Percentiles rank a stretch among this genome's conserved stretches.
Evolutionary conservation across 495 filamentous ascomycete genomes (phyloP).

Genomic region (Penicillium simplicissimum): DNA sequence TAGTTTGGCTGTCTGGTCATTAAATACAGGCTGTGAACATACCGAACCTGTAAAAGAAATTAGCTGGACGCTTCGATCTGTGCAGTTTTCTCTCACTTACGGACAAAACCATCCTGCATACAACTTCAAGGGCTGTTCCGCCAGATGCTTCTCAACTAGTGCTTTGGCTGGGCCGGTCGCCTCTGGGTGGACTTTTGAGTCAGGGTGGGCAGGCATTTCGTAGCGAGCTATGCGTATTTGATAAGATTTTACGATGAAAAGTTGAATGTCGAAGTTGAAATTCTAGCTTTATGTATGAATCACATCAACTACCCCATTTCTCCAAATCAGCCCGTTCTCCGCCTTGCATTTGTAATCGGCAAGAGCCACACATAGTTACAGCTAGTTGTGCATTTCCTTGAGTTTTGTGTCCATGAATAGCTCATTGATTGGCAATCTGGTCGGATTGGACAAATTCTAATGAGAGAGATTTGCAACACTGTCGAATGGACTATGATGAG

Average conservation of each 20-base stretch:
- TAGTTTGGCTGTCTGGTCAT: not conserved
- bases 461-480: not conserved
- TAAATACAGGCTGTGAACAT: not conserved
- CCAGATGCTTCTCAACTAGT: constrained; percentile 50
- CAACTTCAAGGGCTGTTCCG: constrained; percentile 56
- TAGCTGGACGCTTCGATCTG: not conserved
- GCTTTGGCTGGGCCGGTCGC: constrained; percentile 53
- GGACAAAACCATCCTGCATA: constrained; percentile 65
- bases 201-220: constrained; percentile 33
- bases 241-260: not conserved
- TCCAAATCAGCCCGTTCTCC: not conserved
- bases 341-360: constrained; percentile 1
- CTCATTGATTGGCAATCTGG: not conserved
- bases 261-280: not conserved
- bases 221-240: not conserved
- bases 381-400: not conserved
- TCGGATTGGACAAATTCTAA: not conserved
- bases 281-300: not conserved
- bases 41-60: constrained; percentile 31
- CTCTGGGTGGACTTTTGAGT: constrained; percentile 51
- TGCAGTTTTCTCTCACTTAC: constrained; percentile 31
- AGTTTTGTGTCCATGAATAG: not conserved
- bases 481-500: not conserved
- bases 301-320: not conserved
- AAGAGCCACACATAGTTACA: not conserved